Evolutionary conservation across 139 green algal species (phyloP), one percentile per base, ranked within the genome.

Genomic region (Micractinium sp.): DNA sequence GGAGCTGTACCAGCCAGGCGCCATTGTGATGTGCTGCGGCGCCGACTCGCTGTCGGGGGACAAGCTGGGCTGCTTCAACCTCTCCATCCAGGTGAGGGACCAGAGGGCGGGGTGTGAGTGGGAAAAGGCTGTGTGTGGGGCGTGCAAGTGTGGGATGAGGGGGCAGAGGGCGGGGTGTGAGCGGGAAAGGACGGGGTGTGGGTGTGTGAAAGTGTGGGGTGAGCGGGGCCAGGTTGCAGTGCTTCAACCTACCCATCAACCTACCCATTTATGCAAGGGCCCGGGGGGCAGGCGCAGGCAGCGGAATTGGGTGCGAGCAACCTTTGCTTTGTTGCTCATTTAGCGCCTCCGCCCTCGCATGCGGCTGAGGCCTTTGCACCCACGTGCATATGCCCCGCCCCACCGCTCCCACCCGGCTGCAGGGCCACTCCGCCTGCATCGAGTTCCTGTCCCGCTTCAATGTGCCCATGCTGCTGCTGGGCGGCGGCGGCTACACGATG

Each of bases 41-140:
- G 98, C 98, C 1, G 98, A 99, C 93, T 98, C 93, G 35, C 94
- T 99, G 9, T 96, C 94, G 0, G 98, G 98, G 16, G 98, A 99
- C 94, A 95, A 97, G 60, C 96, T 99, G 61, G 98, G 98, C 87
- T 99, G 97, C 95, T 99, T 99, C 94, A 99, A 99, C 94, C 94
- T 99, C 15, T 98, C 94, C 66, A 90, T 99, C 87, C 91, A 98
- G 92, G 95, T 87, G 76, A 4, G 76, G 56, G 16, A 13, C 36
- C n/a, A 12, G 19, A 18, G n/a, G 81, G 60, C 47, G 19, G 39
- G 38, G 78, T 36, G n/a, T 75, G 67, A 12, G 18, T 31, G 22
- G 18, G 27, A 19, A 4, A 36, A 19, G 76, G 9, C n/a, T 81
- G 76, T 23, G 15, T 41, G 71, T 53, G 39, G 23, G 35, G 38